phyloP scores from a whole-genome alignment of 2,329 filamentous ascomycete species.

The Didymosphaeria variabile region DNA sequence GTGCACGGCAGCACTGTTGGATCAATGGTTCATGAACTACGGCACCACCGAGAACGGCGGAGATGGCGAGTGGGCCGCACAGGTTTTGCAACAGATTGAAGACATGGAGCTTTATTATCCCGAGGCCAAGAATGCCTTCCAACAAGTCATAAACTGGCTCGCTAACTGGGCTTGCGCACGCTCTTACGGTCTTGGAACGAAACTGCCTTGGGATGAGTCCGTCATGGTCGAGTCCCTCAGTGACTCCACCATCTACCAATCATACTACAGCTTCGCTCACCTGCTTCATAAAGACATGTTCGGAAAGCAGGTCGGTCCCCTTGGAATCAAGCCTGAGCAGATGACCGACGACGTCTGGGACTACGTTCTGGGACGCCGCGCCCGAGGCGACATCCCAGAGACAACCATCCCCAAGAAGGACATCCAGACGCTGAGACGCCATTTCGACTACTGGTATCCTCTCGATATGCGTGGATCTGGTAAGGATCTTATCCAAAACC shows the following conservation, averaged over 20 bases:
- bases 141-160: slow-evolving; percentile 89
- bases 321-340: slow-evolving; percentile 75
- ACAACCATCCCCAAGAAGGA: slow-evolving; percentile 77
- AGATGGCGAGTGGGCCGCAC: slow-evolving; percentile 77
- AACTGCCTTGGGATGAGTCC: slow-evolving; percentile 90
- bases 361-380: slow-evolving; percentile 84
- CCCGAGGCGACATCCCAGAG: slow-evolving; percentile 72
- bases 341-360: slow-evolving; percentile 98
- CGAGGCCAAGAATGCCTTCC: slow-evolving; percentile 68
- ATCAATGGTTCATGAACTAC: slow-evolving; percentile 99
- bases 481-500: slow-evolving; percentile 78
- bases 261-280: slow-evolving; percentile 69
- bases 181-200: slow-evolving; percentile 90
- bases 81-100: slow-evolving; percentile 58
- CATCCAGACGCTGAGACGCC: slow-evolving; percentile 82
- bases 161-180: slow-evolving; percentile 87
- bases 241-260: slow-evolving; percentile 93
- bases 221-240: slow-evolving; percentile 93
- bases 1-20: slow-evolving; percentile 90
- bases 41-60: slow-evolving; percentile 72
- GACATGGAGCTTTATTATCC: slow-evolving; percentile 81
- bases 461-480: slow-evolving; percentile 87
- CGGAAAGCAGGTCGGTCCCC: slow-evolving; percentile 63
- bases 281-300: slow-evolving; percentile 85
- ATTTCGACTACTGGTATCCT: slow-evolving; percentile 98